These are phyloP conservation scores for Didymella keratinophila DNA, from an alignment of 2,329 filamentous ascomycete species.

Conservation along the genomic window DNA sequence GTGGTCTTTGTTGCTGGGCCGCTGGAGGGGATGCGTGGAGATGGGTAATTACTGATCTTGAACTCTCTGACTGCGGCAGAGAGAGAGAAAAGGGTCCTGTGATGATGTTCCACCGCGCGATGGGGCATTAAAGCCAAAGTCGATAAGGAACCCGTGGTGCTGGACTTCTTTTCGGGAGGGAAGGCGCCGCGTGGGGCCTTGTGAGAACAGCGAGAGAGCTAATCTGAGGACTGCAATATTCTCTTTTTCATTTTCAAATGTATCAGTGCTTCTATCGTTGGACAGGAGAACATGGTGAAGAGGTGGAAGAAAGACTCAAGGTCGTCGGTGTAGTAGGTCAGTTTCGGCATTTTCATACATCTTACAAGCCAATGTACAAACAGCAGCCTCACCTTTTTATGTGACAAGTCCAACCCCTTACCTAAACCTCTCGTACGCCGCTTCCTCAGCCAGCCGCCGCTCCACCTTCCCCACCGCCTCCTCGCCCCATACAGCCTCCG, in stretches of 20 bases:
- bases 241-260: neutral
- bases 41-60: slow-evolving; percentile 15
- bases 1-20: slow-evolving; percentile 39
- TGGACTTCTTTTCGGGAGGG: slow-evolving; percentile 5
- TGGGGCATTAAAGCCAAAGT: slow-evolving; percentile 48
- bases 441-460: slow-evolving; percentile 71
- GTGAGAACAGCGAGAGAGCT: slow-evolving; percentile 48
- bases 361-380: neutral
- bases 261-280: too few species aligned
- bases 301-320: too few species aligned
- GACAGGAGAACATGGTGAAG: too few species aligned
- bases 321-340: too few species aligned
- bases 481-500: slow-evolving; percentile 77
- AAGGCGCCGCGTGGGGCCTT: slow-evolving; percentile 34
- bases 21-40: slow-evolving; percentile 2
- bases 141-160: slow-evolving; percentile 40
- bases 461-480: slow-evolving; percentile 73
- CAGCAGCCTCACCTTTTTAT: neutral
- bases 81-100: slow-evolving; percentile 36
- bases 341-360: too few species aligned
- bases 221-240: slow-evolving; percentile 43
- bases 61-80: slow-evolving; percentile 25
- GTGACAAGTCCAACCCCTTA: slow-evolving; percentile 27
- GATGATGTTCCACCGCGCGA: slow-evolving; percentile 42
- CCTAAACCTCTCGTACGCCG: slow-evolving; percentile 60